Evolutionary conservation across 2,329 filamentous ascomycete species (phyloP).

Genomic region (Fusarium foetens): DNA sequence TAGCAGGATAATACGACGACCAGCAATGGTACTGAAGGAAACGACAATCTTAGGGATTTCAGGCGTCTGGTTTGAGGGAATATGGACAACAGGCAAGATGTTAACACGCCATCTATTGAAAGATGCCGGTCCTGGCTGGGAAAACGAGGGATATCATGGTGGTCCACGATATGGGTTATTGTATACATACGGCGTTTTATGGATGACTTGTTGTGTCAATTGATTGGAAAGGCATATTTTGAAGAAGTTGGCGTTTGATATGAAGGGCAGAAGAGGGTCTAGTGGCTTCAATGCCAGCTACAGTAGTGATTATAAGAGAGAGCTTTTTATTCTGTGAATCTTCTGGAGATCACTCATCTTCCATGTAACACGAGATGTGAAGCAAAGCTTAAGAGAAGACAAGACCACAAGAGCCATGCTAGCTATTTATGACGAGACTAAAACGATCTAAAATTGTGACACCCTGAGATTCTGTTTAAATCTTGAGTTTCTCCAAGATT

Average conservation of each 20-base stretch:
- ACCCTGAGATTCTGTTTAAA: not conserved
- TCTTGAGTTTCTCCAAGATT: not conserved
- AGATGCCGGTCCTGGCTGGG: not conserved
- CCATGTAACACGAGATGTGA: not conserved
- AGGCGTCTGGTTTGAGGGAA: slow-evolving; percentile 17
- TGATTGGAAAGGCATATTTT: not conserved
- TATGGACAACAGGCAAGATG: not conserved
- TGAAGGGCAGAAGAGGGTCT: not conserved
- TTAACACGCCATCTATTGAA: not conserved
- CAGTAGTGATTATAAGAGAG: not conserved
- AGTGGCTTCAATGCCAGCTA: slow-evolving; percentile 1
- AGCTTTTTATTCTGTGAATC: not conserved
- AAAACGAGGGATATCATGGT: slow-evolving; percentile 7
- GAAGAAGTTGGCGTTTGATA: not conserved
- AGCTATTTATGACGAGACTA: not conserved
- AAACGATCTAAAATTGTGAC: not conserved
- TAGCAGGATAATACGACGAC: not conserved
- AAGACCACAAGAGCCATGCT: not conserved
- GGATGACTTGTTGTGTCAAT: not conserved
- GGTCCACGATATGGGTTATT: slow-evolving; percentile 18
- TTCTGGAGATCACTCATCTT: not conserved
- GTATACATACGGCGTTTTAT: slow-evolving; percentile 30
- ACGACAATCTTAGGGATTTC: slow-evolving; percentile 4
- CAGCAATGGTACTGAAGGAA: not conserved
- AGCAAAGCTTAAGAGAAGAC: not conserved